Base-by-base conservation (phyloP, 345 rosid species). In the Citrus inodora region DNA sequence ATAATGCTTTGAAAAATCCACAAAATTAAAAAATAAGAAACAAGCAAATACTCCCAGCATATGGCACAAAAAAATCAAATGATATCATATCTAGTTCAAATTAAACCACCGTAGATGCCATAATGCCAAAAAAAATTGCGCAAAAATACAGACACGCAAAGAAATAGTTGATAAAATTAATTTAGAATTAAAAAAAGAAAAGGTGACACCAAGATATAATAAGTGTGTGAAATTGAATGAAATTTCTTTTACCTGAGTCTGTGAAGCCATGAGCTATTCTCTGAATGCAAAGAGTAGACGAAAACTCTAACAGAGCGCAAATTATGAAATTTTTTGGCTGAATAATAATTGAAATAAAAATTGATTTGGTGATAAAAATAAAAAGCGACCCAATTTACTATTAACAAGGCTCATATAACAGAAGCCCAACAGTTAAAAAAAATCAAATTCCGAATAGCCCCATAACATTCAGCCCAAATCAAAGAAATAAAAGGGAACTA, bases 201-300 rank as follows among this genome's bases (percentile, higher is more conserved):
- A 11, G 51, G 51, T 11, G 51, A 46, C 4, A 46, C 17, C 51
- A 13, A 46, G 51, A 13, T 46, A 46, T 13, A 46, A 46, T 46
- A 13, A 46, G 0, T 46, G 16, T 46, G 51, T 46, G 17, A 46
- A 42, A 42, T 16, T 13, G 22, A 42, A 24, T 24, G 56, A 4
- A 42, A 16, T 70, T 25, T 70, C 73, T 70, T 70, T 70, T 46
- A 70, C 73, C 73, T 69, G 73, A 13, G 25, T 3, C 35, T 46
- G 37, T 14, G 37, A 70, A 25, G 28, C 9, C 71, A 67, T 7
- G 35, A 70, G n/a, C 73, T 25, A 46, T 46, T 46, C 16, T 46
- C 51, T 46, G 51, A 46, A 10, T 11, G 51, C 51, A 13, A 10
- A 13, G 51, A 46, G 51, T 13, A 11, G 16, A 46, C 10, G 5